Percentiles rank a stretch among this genome's conserved stretches.
These are phyloP conservation scores for Pythium grandisporangium DNA, from an alignment of 352 stramenopile genomes.

Conservation along the genomic window DNA sequence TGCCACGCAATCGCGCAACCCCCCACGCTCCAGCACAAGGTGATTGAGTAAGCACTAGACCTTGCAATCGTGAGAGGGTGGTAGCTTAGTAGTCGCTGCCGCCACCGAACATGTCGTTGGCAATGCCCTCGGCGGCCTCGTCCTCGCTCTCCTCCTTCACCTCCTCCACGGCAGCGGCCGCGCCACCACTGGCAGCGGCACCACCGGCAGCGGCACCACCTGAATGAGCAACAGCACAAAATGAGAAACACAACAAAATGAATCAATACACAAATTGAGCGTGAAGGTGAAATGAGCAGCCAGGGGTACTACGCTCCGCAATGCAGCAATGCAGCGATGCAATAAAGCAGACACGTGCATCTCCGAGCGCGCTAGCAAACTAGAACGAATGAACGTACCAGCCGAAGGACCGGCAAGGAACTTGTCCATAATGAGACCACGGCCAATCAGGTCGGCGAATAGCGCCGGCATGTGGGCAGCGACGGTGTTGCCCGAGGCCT, in stretches of 20 bases:
- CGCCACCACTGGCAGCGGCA: constrained; percentile 29
- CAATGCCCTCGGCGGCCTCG: constrained; percentile 63
- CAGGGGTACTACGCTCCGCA: no score
- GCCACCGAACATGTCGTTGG: constrained; percentile 82
- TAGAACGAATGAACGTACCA: no score
- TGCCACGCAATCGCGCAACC: no score
- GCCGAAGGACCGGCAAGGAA: constrained; percentile 82
- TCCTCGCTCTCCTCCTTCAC: constrained; percentile 85
- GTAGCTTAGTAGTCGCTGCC: constrained; percentile 75
- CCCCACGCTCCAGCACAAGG: no score
- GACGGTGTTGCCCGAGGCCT: constrained; percentile 74
- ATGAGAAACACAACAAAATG: constrained; percentile 1
- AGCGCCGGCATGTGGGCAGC: constrained; percentile 69
- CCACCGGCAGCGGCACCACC: constrained; percentile 44
- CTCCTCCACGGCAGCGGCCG: constrained; percentile 40
- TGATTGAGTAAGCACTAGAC: no score
- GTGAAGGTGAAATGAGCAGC: no score
- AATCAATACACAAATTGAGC: no score
- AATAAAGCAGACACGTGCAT: no score
- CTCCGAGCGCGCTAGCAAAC: no score
- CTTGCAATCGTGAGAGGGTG: neutral
- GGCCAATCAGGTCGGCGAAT: constrained; percentile 76
- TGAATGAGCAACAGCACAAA: constrained; percentile 6
- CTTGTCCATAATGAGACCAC: constrained; percentile 81
- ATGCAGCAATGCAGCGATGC: no score